Base-by-base conservation (phyloP, 2,329 filamentous ascomycete genomes). In the Penicillium griseofulvum region DNA sequence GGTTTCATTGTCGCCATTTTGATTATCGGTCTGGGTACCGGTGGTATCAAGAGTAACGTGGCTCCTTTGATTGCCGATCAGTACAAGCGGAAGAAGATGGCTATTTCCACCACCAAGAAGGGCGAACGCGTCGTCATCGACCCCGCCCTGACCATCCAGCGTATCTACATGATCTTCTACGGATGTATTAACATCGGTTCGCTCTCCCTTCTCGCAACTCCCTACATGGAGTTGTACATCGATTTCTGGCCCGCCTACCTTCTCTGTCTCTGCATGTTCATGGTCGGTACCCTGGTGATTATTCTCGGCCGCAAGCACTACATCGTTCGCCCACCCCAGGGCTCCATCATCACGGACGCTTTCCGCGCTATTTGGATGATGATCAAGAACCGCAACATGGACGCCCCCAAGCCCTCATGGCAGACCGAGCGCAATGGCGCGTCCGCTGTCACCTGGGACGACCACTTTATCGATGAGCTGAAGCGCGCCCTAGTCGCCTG, bases 101-200 rank as follows among this genome's bases (percentile, higher is more conserved):
- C 74, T 48, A 66, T 77, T 19, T 68, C 69, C 54, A 76, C 73
- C 16, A 68, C 67, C 39, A 71, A 74, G 58, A 76, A 74, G 43
- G 81, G 80, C 19, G 75, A 82, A 67, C 76, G 78, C 17, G 84
- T 89, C 51, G 80, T 90, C 59, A 81, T 88, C 26, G 86, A 89
- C 62, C 86, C 86, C 0, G 78, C 81, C 37, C 76, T 88, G 52
- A 89, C 87, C 1, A 81, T 86, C 58, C 83, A 87, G 65, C 80
- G 85, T 45, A 84, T 89, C 58, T 89, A 88, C 77, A 88, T 85
- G 84, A 82, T 89, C 67, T 90, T 89, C 76, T 90, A 90, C 73
- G 80, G 81, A 70, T 87, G 84, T 73, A 89, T 90, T 68, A 90
- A 91, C 71, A 63, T 91, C 16, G 88, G 87, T n/a, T 83, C 85